Evolutionary conservation across 768 basidiomycete species (phyloP), one percentile per base, ranked within the genome.

Genomic region (Panus rudis): DNA sequence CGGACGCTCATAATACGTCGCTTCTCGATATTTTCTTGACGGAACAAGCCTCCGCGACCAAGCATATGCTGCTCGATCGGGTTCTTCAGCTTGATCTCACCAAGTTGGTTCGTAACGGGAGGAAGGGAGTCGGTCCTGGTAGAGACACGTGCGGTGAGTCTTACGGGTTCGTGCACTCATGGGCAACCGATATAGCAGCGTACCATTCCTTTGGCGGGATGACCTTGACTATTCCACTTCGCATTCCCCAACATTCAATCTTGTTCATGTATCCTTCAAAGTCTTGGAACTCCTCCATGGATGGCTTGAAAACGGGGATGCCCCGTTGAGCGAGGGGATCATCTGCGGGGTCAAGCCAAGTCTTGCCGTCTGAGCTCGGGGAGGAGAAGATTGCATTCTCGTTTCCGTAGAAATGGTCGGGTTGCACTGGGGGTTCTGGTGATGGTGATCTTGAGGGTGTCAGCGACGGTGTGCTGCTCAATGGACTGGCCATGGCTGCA

Each of bases 51-150:
- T 4, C 78, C 79, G 42, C 76, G 73, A 7, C 94, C 94, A 30
- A 82, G 66, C 82, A 97, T 91, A 59, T 83, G 80, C 60, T 98
- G 94, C 59, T 92, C 91, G 53, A 98, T 98, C 2, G 96, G 92
- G 13, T 78, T 77, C 64, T 79, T 81, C 47, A 99, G 84, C 60
- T 84, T 84, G 47, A 97, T 78, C 4, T 70, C 54, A 10, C 72
- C 69, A 17, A 99, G 72, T 47, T 88, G 81, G n/a, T 75, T 68
- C 16, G 73, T 73, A 37, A 93, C 66, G 4, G 81, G 60, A 6
- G 92, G 91, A 17, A 97, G 66, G 2, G 81, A 63, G 40, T 79
- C 75, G 21, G 73, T 74, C 92, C 92, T 80, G 6, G 16, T 35
- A 26, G 17, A 30, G 38, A 21, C n/a, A 21, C 34, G 21, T 38